Evolutionary conservation across 352 stramenopile genomes (phyloP).

Genomic region (Thraustotheca clavata): DNA sequence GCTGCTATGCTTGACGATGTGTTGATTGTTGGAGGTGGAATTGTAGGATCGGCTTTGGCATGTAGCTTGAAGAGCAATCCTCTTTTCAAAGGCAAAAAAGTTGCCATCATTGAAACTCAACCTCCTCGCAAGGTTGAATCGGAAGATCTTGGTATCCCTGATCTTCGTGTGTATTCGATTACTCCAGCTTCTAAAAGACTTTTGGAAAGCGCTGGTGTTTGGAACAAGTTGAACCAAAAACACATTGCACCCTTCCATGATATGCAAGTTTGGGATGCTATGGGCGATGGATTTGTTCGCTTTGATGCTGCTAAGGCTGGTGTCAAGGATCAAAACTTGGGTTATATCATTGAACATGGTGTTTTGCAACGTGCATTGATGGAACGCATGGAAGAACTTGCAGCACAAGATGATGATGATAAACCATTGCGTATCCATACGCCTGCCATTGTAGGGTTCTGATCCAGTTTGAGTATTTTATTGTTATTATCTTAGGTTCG

Average conservation of each 20-base stretch:
- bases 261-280: slow-evolving; percentile 89
- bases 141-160: slow-evolving; percentile 39
- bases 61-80: slow-evolving; percentile 72
- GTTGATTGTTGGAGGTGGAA: slow-evolving; percentile 71
- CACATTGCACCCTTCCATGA: slow-evolving; percentile 69
- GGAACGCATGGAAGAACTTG: slow-evolving; percentile 74
- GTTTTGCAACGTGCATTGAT: slow-evolving; percentile 80
- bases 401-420: slow-evolving; percentile 31
- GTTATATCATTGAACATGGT: slow-evolving; percentile 82
- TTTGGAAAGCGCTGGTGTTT: slow-evolving; percentile 65
- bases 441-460: slow-evolving; percentile 31
- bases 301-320: slow-evolving; percentile 66
- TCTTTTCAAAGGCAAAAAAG: slow-evolving; percentile 68
- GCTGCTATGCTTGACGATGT: slow-evolving; percentile 45
- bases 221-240: slow-evolving; percentile 48
- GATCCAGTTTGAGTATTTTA: not conserved
- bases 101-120: slow-evolving; percentile 63
- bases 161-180: slow-evolving; percentile 87
- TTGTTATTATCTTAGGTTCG: slow-evolving; percentile 36
- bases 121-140: slow-evolving; percentile 27
- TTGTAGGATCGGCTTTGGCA: slow-evolving; percentile 71
- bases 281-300: slow-evolving; percentile 82
- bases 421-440: slow-evolving; percentile 62
- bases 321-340: slow-evolving; percentile 40
- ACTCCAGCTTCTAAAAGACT: slow-evolving; percentile 74